Evolutionary conservation across 2,329 filamentous ascomycete genomes (phyloP), one percentile per base, ranked within the genome.

Genomic region (Xylariaceae sp.): DNA sequence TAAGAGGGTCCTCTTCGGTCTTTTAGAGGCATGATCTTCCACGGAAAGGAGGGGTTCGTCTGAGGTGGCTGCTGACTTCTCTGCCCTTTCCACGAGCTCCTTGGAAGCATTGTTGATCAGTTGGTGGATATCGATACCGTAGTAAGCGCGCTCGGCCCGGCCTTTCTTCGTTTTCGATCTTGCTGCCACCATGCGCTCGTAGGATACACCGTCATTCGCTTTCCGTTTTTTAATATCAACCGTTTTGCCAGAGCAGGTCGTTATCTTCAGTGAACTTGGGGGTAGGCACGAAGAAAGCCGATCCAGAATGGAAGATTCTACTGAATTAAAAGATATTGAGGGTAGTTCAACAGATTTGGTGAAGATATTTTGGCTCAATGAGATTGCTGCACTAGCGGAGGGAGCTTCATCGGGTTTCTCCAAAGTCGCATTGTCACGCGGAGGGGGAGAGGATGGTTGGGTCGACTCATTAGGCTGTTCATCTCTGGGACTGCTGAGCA

Each of bases 111-210:
- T 77, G 45, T 87, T 83, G 46, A 97, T 77, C 32, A 98, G 71
- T 44, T 82, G 75, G 64, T 96, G 90, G 25, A 98, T 93, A 37
- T 95, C 85, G 53, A 98, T 85, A 8, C 93, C 93, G 63, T 95
- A 98, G 67, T 91, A 97, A 56, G 83, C 85, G 56, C 80, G 80
- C 58, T 80, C 80, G 2, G 86, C 86, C 47, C 82, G 75, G 2
- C 85, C 84, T 45, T 84, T 78, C 51, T 80, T 82, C 1, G 77
- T 82, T 44, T 69, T 79, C 5, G 85, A 88, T 40, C 85, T 74
- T 10, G 80, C 76, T 19, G 85, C 84, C 3, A 87, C 78, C 55
- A 89, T 75, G 32, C 77, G 70, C 58, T 87, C 81, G 58, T 85
- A 88, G 0, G 84, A 72, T 1, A 77, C 61, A 1, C 68, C 61